Percentiles rank a stretch among this genome's conserved stretches.
Evolutionary conservation across 208 protist species (phyloP).

Genomic region (Crithidia thermophila): DNA sequence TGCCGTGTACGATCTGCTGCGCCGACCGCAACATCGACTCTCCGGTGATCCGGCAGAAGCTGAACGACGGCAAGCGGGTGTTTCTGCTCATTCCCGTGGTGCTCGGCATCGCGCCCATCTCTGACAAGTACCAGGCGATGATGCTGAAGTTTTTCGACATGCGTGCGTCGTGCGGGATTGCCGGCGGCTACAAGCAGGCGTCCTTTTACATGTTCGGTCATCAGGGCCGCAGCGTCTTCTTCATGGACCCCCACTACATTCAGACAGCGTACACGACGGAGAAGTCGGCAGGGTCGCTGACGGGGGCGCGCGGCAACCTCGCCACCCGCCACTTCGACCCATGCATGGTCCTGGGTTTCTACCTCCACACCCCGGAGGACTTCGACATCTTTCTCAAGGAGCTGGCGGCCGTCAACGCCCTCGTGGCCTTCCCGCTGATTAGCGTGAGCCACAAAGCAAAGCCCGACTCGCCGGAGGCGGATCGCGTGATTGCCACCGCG

Average conservation of each 20-base stretch:
- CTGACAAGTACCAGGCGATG: slow-evolving; percentile 41
- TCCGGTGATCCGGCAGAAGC: slow-evolving; percentile 16
- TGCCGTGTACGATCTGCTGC: slow-evolving; percentile 40
- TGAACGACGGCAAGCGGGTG: slow-evolving; percentile 33
- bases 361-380: slow-evolving; percentile 42
- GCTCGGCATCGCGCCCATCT: slow-evolving; percentile 53
- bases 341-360: slow-evolving; percentile 72
- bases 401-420: slow-evolving; percentile 35
- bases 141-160: slow-evolving; percentile 54
- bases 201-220: slow-evolving; percentile 69
- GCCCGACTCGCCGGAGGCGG: not conserved
- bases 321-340: slow-evolving; percentile 26
- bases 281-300: slow-evolving; percentile 25
- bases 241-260: slow-evolving; percentile 77
- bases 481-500: not conserved
- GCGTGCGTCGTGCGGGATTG: slow-evolving; percentile 55
- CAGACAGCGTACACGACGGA: slow-evolving; percentile 57
- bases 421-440: slow-evolving; percentile 60
- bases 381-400: slow-evolving; percentile 48
- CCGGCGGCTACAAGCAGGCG: slow-evolving; percentile 45
- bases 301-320: slow-evolving; percentile 14
- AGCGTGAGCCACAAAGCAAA: slow-evolving; percentile 9
- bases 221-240: slow-evolving; percentile 58
- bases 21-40: slow-evolving; percentile 36
- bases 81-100: slow-evolving; percentile 67